Conservation (phyloP, 179 eudicot species). For the Drosera spatulata region DNA sequence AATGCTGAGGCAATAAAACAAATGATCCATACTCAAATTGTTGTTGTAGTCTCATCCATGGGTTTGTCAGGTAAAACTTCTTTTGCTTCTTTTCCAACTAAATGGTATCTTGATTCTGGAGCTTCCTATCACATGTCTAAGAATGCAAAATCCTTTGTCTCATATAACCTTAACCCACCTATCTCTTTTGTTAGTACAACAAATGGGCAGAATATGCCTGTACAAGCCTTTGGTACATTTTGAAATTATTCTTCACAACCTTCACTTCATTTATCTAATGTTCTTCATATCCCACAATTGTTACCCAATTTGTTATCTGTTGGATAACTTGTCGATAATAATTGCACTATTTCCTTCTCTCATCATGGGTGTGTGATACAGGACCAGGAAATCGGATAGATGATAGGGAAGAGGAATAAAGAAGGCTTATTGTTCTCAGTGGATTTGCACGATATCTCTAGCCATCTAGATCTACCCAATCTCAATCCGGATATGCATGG, state of each 20-base stretch:
- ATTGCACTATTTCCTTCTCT: neutral
- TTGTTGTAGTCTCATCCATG: neutral
- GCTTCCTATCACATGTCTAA: slow-evolving; percentile 1
- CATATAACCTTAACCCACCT: no score
- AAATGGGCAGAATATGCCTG: no score
- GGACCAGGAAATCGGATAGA: slow-evolving; percentile 1
- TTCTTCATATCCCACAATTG: no score
- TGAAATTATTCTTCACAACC: neutral
- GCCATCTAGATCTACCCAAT: no score
- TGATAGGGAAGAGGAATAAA: slow-evolving; percentile 1
- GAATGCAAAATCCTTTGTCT: neutral
- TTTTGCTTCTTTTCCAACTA: neutral
- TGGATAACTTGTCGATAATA: neutral
- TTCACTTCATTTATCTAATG: neutral
- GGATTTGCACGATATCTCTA: no score
- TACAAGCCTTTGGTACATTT: neutral
- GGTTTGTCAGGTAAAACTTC: neutral
- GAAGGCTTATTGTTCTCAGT: neutral
- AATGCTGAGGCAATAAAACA: neutral
- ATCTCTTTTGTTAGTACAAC: no score
- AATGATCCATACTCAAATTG: no score
- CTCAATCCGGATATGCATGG: no score
- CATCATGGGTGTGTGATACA: slow-evolving; percentile 2
- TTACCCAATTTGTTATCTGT: neutral
- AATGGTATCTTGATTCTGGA: neutral